A percentile compares a stretch with the other conserved stretches of the same genome.
phyloP scores from a whole-genome alignment of 2,329 filamentous ascomycete species.

The Colletotrichum cordylinicola region DNA sequence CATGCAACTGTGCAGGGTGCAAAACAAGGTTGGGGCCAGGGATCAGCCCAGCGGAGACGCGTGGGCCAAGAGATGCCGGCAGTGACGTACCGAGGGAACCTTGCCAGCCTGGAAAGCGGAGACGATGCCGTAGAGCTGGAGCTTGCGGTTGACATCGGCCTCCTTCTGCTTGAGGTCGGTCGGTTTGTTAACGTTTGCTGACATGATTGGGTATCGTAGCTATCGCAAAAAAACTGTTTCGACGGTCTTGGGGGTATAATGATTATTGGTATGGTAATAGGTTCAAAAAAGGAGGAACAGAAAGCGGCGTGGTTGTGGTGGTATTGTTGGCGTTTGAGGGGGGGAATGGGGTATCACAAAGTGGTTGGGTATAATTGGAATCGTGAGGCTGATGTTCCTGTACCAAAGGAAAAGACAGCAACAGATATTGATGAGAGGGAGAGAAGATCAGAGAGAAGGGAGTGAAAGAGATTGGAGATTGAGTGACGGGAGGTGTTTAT shows the following conservation, averaged over 20 bases:
- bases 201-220: conserved; percentile 31
- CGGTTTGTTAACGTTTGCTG: conserved; percentile 71
- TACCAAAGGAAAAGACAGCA: neutral
- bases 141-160: conserved; percentile 87
- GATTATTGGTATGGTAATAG: neutral
- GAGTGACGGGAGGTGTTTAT: conserved; percentile 15
- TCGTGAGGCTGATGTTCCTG: conserved; percentile 13
- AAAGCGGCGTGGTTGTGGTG: neutral
- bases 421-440: conserved; percentile 13
- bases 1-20: neutral
- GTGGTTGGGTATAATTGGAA: conserved; percentile 16
- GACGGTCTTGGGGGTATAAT: neutral
- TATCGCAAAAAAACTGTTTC: neutral
- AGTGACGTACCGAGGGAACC: conserved; percentile 76
- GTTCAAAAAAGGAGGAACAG: neutral
- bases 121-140: conserved; percentile 93
- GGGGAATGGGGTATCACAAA: conserved; percentile 14
- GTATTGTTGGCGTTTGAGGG: neutral
- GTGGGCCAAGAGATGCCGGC: neutral
- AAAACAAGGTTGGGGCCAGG: neutral
- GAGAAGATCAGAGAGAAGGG: neutral
- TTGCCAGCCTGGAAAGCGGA: conserved; percentile 87
- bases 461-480: neutral
- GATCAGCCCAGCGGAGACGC: neutral
- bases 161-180: conserved; percentile 79